A percentile compares a stretch with the other conserved stretches of the same genome.
phyloP scores from a whole-genome alignment of 805 yeast genomes.

The Starmerella gropengiesseri region DNA sequence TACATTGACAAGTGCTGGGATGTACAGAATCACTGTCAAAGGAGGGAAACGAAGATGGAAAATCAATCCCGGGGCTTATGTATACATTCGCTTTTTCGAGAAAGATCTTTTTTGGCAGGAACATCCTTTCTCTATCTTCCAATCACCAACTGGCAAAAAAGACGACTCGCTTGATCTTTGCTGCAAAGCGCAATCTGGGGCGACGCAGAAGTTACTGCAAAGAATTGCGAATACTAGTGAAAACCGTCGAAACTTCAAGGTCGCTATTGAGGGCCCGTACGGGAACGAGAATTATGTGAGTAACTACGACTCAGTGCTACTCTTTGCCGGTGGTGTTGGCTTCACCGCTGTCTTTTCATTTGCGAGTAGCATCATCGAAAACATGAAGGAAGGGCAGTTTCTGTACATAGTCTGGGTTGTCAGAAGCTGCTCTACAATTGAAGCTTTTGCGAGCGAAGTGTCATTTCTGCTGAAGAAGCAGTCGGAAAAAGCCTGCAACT shows the following conservation, averaged over 20 bases:
- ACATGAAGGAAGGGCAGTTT: conserved; percentile 14
- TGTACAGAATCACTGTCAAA: conserved; percentile 28
- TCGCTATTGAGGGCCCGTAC: conserved; percentile 52
- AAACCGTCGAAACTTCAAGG: conserved; percentile 27
- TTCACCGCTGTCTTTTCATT: conserved; percentile 46
- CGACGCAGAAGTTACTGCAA: conserved; percentile 36
- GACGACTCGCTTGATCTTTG: conserved; percentile 37
- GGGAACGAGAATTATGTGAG: conserved; percentile 41
- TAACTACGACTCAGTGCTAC: conserved; percentile 38
- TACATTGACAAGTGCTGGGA: conserved; percentile 28
- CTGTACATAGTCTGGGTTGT: conserved; percentile 27
- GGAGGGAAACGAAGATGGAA: conserved; percentile 38
- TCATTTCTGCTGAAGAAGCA: conserved; percentile 29
- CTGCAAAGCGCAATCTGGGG: conserved; percentile 45
- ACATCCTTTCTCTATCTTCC: conserved; percentile 53
- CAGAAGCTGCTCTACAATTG: conserved; percentile 32
- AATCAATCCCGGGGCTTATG: conserved; percentile 47
- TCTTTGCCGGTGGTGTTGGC: conserved; percentile 58
- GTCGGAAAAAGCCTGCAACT: conserved; percentile 5
- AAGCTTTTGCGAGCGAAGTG: conserved; percentile 43
- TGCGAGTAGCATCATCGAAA: conserved; percentile 31
- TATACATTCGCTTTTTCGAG: conserved; percentile 44
- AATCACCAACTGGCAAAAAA: conserved; percentile 29
- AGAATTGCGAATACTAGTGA: conserved; percentile 28
- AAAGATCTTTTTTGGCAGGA: conserved; percentile 53